These are phyloP conservation scores for Selaginella moellendorffii DNA, from an alignment of 75 land plant species.

Conservation along the genomic window DNA sequence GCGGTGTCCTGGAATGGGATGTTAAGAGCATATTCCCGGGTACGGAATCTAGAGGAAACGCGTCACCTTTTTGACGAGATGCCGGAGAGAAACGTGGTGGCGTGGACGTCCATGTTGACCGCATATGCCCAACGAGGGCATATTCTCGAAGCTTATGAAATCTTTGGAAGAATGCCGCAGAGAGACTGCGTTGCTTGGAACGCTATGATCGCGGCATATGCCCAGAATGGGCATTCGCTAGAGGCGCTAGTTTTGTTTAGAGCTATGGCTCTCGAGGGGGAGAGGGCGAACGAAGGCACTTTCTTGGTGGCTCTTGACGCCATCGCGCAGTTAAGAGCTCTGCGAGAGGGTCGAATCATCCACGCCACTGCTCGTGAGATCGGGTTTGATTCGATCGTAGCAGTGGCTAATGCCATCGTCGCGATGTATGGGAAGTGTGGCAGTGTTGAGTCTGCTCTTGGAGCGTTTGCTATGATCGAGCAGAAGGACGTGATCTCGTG, in stretches of 20 bases:
- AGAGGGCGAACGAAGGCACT: not conserved
- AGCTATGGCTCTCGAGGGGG: constrained; percentile 8
- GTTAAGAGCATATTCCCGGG: not conserved
- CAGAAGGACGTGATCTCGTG: not conserved
- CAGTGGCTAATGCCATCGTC: no score
- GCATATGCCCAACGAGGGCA: constrained; percentile 10
- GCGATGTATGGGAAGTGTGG: no score
- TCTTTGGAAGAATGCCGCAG: constrained; percentile 9
- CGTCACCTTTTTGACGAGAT: constrained; percentile 6
- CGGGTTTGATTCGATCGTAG: no score
- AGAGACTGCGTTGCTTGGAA: constrained; percentile 13
- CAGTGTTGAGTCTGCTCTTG: no score
- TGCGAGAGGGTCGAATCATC: constrained; percentile 10
- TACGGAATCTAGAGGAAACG: not conserved
- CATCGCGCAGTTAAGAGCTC: not conserved
- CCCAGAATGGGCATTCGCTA: not conserved
- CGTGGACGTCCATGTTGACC: constrained; percentile 24
- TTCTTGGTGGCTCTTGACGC: not conserved
- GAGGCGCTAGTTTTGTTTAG: not conserved
- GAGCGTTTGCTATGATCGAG: no score
- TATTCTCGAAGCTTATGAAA: not conserved
- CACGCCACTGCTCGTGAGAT: not conserved
- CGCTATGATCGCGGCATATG: constrained; percentile 10
- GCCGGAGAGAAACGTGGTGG: constrained; percentile 17
- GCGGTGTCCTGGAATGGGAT: not conserved